Base-by-base conservation (phyloP, 306 rosid species). In the Cucumis hystrix region DNA sequence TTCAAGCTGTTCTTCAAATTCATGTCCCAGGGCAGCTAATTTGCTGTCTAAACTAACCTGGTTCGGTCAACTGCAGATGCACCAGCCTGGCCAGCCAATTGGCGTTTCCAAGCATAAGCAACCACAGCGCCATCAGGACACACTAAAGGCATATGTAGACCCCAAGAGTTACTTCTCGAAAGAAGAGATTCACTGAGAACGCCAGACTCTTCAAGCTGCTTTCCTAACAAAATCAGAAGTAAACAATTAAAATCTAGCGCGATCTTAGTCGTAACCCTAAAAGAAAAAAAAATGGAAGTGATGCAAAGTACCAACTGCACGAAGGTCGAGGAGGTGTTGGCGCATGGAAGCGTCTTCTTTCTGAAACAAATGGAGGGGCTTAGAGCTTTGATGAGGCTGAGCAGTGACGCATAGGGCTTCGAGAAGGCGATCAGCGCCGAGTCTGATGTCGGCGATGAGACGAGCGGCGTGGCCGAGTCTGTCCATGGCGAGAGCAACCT, bases 111-210 rank as follows among this genome's bases (percentile, higher is more conserved):
- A 59, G 98, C 98, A 77, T 91, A 94, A 1, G 97, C 98, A 73
- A 94, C 98, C 12, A 91, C 96, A 4, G 97, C 96, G 0, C 95
- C 98, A 18, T 94, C 97, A 2, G 98, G 97, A 79, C 98, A 94
- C 80, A 92, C 95, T 85, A 94, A 78, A 1, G 97, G 98, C 98
- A 94, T 94, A 84, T 91, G 96, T 74, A 90, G 55, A 2, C 97
- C 98, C 98, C 98, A 94, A 56, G 94, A 90, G 77, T 94, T 90
- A 67, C 96, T 90, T 78, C 95, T 85, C 9, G 91, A 85, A 41
- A 92, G 87, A 56, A 92, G 85, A 16, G 98, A 86, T 67, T 94
- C 97, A 41, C 82, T 89, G 39, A 91, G 83, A 82, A 94, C 96
- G 54, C 97, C 97, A 69, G 92, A 87, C 71, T 94, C 97, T 66